Percentiles rank a stretch among this genome's conserved stretches.
Evolutionary conservation across 2,329 filamentous ascomycete genomes (phyloP).

Genomic region (Aureobasidium leucospermi): DNA sequence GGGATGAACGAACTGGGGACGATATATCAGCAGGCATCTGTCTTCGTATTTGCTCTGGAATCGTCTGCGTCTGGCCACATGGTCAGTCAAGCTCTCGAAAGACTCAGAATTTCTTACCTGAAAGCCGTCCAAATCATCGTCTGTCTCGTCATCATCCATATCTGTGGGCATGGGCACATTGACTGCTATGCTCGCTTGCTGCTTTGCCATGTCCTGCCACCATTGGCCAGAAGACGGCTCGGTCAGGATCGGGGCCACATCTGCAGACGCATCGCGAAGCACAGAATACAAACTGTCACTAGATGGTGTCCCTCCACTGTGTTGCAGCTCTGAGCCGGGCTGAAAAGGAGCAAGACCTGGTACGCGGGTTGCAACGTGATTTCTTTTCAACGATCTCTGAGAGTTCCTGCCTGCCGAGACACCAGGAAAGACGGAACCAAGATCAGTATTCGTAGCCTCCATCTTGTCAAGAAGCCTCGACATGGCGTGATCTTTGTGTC

Average conservation of each 20-base stretch:
- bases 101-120: background rate
- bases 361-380: slow-evolving; percentile 47
- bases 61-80: background rate
- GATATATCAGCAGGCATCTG: slow-evolving; percentile 9
- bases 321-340: background rate
- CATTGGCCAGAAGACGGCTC: background rate
- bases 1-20: background rate
- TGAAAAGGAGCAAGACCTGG: slow-evolving; percentile 40
- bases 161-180: background rate
- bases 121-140: slow-evolving; percentile 6
- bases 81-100: background rate
- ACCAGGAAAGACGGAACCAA: slow-evolving; percentile 51
- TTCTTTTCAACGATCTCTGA: slow-evolving; percentile 38
- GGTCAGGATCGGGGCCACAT: background rate
- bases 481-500: slow-evolving; percentile 53
- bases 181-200: background rate
- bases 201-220: slow-evolving; percentile 1
- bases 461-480: slow-evolving; percentile 52
- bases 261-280: background rate
- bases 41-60: slow-evolving; percentile 5
- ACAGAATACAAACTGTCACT: background rate
- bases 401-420: slow-evolving; percentile 39
- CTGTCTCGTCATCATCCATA: slow-evolving; percentile 5
- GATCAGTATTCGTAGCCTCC: slow-evolving; percentile 48
- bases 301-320: background rate